A percentile compares a stretch with the other conserved stretches of the same genome.
These are phyloP conservation scores for Typha latifolia DNA, from an alignment of 176 grass and related monocot genomes.

Conservation along the genomic window DNA sequence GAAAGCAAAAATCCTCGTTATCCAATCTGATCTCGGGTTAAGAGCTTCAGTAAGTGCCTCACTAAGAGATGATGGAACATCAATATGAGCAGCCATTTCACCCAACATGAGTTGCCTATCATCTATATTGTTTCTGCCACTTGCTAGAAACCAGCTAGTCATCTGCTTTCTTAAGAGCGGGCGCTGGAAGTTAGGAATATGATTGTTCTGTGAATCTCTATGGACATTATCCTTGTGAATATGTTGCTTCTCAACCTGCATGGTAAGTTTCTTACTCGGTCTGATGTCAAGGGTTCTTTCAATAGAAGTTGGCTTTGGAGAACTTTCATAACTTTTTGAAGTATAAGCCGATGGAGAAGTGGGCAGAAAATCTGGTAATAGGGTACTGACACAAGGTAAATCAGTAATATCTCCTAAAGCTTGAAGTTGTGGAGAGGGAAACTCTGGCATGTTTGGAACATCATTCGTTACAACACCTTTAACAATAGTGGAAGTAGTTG, in stretches of 20 bases:
- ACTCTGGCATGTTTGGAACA: slow-evolving; percentile 1
- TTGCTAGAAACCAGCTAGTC: slow-evolving; percentile 58
- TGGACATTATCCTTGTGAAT: slow-evolving; percentile 25
- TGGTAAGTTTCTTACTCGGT: slow-evolving; percentile 19
- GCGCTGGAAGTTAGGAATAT: slow-evolving; percentile 72
- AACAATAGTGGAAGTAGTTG: slow-evolving; percentile 26
- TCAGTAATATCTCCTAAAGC: slow-evolving; percentile 5
- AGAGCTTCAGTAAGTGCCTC: slow-evolving; percentile 69
- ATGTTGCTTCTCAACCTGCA: slow-evolving; percentile 22
- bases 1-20: slow-evolving; percentile 79
- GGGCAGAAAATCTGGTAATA: slow-evolving; percentile 10
- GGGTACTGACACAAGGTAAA: background rate
- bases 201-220: slow-evolving; percentile 33
- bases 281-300: slow-evolving; percentile 22
- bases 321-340: slow-evolving; percentile 12
- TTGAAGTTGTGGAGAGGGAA: background rate
- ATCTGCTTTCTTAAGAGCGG: slow-evolving; percentile 82
- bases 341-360: slow-evolving; percentile 7
- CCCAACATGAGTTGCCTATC: slow-evolving; percentile 49
- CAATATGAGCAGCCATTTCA: slow-evolving; percentile 53
- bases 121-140: slow-evolving; percentile 55
- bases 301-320: slow-evolving; percentile 9
- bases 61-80: slow-evolving; percentile 60
- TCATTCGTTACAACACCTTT: slow-evolving; percentile 34
- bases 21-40: slow-evolving; percentile 81